Evolutionary conservation across 768 basidiomycete species (phyloP).

Genomic region (Lactarius pseudohatsudake): DNA sequence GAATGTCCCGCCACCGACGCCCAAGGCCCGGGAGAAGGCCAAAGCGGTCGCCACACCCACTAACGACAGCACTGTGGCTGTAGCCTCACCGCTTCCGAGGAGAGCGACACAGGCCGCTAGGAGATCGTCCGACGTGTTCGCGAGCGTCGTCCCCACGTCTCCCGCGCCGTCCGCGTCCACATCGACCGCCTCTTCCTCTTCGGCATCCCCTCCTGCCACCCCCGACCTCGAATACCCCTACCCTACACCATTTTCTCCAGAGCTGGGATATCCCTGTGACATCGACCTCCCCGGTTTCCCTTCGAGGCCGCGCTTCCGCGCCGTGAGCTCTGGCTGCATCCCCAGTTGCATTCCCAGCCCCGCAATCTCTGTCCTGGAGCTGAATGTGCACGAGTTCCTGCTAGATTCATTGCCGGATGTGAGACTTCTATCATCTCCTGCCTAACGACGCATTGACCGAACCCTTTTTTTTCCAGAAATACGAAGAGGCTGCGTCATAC

Average conservation of each 20-base stretch:
- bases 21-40: constrained; percentile 39
- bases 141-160: background rate
- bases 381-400: background rate
- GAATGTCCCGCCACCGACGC: constrained; percentile 33
- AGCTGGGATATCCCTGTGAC: constrained; percentile 13
- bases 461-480: constrained; percentile 10
- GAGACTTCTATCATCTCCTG: background rate
- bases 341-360: constrained; percentile 18
- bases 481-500: constrained; percentile 15
- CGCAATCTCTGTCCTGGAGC: constrained; percentile 16
- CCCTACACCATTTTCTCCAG: background rate
- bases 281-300: background rate
- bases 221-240: background rate
- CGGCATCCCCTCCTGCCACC: background rate
- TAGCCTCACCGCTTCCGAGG: background rate
- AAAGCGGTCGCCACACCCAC: constrained; percentile 42
- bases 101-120: background rate
- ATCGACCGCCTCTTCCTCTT: constrained; percentile 2
- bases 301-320: constrained; percentile 11
- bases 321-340: background rate
- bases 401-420: constrained; percentile 14
- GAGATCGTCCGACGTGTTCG: background rate
- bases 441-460: background rate
- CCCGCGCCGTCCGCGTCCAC: background rate
- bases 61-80: constrained; percentile 27